phyloP scores from a whole-genome alignment of 768 basidiomycete species.

The Daedalea quercina region DNA sequence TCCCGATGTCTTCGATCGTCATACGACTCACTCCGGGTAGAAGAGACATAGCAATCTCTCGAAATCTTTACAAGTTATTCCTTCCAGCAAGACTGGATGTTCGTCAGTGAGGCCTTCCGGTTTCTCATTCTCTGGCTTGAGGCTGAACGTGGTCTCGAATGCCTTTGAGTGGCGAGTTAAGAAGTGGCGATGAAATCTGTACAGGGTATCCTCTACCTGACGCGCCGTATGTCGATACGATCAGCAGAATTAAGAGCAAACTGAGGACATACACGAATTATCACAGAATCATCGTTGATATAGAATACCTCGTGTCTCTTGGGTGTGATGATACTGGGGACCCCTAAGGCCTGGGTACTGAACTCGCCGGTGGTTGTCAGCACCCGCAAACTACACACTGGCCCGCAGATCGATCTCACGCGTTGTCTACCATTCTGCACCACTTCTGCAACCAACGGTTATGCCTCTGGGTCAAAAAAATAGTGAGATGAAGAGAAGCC shows the following conservation, averaged over 20 bases:
- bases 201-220: slow-evolving; percentile 16
- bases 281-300: slow-evolving; percentile 6
- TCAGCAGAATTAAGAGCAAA: not conserved
- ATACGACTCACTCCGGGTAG: slow-evolving; percentile 16
- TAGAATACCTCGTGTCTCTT: slow-evolving; percentile 8
- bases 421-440: too few relatives aligned
- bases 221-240: not conserved
- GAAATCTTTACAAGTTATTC: slow-evolving; percentile 12
- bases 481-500: too few relatives aligned
- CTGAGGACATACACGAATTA: slow-evolving; percentile 11
- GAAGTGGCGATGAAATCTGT: slow-evolving; percentile 16
- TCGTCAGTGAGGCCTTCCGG: slow-evolving; percentile 12
- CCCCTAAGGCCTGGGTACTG: too few relatives aligned
- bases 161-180: slow-evolving; percentile 11
- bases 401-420: too few relatives aligned
- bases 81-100: slow-evolving; percentile 8
- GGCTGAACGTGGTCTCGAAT: slow-evolving; percentile 14
- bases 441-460: too few relatives aligned
- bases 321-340: too few relatives aligned
- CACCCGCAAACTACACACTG: too few relatives aligned
- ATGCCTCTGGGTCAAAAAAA: too few relatives aligned
- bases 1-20: not conserved
- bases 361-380: too few relatives aligned
- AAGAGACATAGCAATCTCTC: slow-evolving; percentile 13
- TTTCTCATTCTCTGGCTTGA: slow-evolving; percentile 1